Evolutionary conservation across 805 yeast genomes (phyloP), one percentile per base, ranked within the genome.

Genomic region (Yarrowia keelungensis): DNA sequence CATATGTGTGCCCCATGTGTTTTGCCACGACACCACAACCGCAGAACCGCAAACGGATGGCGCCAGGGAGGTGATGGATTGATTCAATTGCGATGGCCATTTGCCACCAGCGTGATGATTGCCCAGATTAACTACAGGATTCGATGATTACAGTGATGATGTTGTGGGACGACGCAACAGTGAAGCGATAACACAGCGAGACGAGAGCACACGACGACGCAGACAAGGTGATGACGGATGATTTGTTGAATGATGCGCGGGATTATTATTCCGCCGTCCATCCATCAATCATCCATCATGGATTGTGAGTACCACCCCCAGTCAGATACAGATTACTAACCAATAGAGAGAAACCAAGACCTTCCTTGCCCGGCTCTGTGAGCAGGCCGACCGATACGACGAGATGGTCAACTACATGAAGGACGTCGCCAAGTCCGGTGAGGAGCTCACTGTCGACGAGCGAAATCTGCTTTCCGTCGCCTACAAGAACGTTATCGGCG

Each of bases 351-450:
- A 92, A 87, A 93, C 91, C 84, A 90, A 96, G 75, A 97, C 92
- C 76, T 92, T 92, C 82, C 88, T 95, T 79, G 98, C 98, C 81
- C 94, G 95, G 80, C 89, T 95, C 80, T 97, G 98, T 78, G 98
- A 94, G 84, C 98, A 94, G 85, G 98, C 98, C 78, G 99, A 95
- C 85, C 96, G 98, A 83, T 95, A 93, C 81, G 98, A 95, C 84
- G 98, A 94, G 84, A 92, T 91, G 98, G 98, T 94, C 76, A 97
- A 92, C 81, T 92, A 91, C 85, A 94, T 94, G 98, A 93, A 94
- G 82, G 89, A 91, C 68, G 98, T 95, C 77, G 98, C 98, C 75
- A 89, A 97, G 51, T 87, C 97, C 53, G 97, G 97, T 72, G 93
- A 91, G 82, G 98, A 94, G 81, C 84, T 95, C 75, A 89, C 96